These are phyloP conservation scores for Hamamelis virginiana DNA, from an alignment of 164 flowering plant genomes.

Conservation along the genomic window DNA sequence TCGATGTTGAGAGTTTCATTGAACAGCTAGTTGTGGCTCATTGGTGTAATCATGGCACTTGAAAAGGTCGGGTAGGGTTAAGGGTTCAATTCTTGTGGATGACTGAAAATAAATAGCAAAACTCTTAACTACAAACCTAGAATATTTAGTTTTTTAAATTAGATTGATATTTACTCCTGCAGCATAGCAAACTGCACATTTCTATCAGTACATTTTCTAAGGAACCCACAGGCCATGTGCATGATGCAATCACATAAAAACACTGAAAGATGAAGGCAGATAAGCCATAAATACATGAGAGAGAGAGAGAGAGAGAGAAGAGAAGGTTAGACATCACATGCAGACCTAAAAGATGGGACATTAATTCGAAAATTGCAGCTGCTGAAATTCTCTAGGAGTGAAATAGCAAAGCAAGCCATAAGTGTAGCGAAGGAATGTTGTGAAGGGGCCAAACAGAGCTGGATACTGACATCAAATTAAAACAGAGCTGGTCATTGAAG, in stretches of 20 bases:
- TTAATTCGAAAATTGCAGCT: not conserved
- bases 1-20: no score
- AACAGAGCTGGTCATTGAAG: not conserved
- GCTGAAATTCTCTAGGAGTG: not conserved
- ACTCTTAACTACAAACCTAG: no score
- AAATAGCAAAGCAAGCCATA: not conserved
- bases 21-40: no score
- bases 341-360: not conserved
- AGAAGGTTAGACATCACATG: constrained; percentile 7
- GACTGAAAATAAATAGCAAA: no score
- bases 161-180: not conserved
- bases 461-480: no score
- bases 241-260: not conserved
- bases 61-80: no score
- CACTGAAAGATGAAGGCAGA: not conserved
- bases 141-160: no score
- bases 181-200: not conserved
- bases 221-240: constrained; percentile 1
- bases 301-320: not conserved
- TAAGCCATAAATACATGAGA: not conserved
- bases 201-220: not conserved
- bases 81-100: no score
- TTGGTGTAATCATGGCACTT: no score
- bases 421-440: constrained; percentile 5
- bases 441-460: constrained; percentile 9